Evolutionary conservation across 768 basidiomycete genomes (phyloP).

Genomic region (Boletus coccyginus): DNA sequence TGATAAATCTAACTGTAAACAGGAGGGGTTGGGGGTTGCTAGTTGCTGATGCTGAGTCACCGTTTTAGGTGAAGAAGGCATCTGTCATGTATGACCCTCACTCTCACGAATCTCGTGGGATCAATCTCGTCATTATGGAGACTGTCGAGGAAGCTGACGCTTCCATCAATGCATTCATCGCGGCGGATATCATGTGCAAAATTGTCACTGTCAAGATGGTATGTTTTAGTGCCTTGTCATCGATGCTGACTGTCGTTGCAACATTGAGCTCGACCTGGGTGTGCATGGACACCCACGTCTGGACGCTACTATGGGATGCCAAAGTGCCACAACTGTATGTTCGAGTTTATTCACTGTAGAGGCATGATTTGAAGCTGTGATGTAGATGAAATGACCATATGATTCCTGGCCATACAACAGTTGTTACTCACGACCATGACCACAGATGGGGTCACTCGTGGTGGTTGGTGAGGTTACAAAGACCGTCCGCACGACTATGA

Average conservation of each 20-base stretch:
- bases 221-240: neutral
- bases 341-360: neutral
- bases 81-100: too few species aligned
- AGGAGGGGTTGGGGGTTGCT: too few species aligned
- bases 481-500: conserved; percentile 28
- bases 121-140: conserved; percentile 90
- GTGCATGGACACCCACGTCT: conserved; percentile 92
- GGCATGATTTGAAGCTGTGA: neutral
- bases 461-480: conserved; percentile 36
- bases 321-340: conserved; percentile 67
- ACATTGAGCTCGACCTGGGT: conserved; percentile 82
- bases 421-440: conserved; percentile 72
- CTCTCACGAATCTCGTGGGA: conserved; percentile 51
- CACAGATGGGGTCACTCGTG: conserved; percentile 43
- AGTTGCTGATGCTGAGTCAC: too few species aligned
- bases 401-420: conserved; percentile 91
- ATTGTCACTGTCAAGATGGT: conserved; percentile 85
- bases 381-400: conserved; percentile 79
- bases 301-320: conserved; percentile 94
- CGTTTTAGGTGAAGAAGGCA: too few species aligned
- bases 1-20: too few species aligned
- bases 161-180: conserved; percentile 79
- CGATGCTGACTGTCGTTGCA: conserved; percentile 3
- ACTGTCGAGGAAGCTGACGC: conserved; percentile 87
- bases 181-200: conserved; percentile 85